Evolutionary conservation across 1,139 yeast species (phyloP), one percentile per base, ranked within the genome.

Genomic region (Debaryomyces fabryi): DNA sequence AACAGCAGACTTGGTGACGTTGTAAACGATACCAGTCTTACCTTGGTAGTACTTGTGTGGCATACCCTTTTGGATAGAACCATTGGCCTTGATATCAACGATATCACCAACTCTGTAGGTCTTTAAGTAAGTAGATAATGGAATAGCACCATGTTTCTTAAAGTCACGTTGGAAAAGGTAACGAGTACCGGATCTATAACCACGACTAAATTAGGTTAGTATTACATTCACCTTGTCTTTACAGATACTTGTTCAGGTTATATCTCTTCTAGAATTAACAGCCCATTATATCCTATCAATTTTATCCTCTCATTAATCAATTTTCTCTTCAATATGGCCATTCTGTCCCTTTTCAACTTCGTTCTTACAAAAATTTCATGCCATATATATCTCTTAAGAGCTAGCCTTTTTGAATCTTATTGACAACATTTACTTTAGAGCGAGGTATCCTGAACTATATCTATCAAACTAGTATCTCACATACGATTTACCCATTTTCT

Each of bases 31-130:
- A 86, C 99, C 99, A 63, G 99, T 93, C 88, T 91, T 93, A 81
- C 99, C 99, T 85, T 92, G 97, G 97, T 93, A 93, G 88, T 85
- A 92, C 85, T 93, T 93, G 91, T 90, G 97, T 77, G 99, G 99
- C 97, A 93, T 91, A 88, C 99, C 98, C 86, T 92, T 91, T 79
- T 93, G 98, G 83, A 92, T 84, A 65, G 99, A 85, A 85, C 97
- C 97, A 78, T 93, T 93, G 79, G 96, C 99, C 83, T 90, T 92
- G 83, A 93, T 92, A 81, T 93, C 99, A 74, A 93, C 99, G 71
- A 93, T 91, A 79, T 93, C 99, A 72, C 99, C 99, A 68, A 93
- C 97, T 81, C 85, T 90, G 96, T 93, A 93, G 74, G 84, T 81
- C 87, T 89, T 90, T 83, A 93, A 81, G 95, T 92, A 93, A 74